phyloP scores from a whole-genome alignment of 208 protist genomes.

The Acanthamoeba lugdunensis region DNA sequence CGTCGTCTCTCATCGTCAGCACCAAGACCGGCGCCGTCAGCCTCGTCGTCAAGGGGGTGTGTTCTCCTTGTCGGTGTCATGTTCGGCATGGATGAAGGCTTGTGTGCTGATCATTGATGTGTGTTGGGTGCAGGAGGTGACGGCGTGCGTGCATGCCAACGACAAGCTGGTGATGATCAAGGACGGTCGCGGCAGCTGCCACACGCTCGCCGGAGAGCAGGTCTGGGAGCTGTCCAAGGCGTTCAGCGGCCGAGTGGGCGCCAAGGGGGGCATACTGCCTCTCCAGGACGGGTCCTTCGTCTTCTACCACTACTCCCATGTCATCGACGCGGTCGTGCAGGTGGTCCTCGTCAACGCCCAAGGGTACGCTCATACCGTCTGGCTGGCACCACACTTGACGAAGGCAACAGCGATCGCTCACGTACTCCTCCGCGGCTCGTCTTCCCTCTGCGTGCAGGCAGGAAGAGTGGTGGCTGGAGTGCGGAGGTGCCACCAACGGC shows the following conservation, averaged over 20 bases:
- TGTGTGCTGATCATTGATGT: not conserved
- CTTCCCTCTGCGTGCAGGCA: not conserved
- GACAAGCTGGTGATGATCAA: slow-evolving; percentile 54
- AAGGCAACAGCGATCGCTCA: not conserved
- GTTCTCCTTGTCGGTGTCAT: not conserved
- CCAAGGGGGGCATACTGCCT: not conserved
- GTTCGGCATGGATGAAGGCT: no score
- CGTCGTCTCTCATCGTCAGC: not conserved
- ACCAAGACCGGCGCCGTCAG: not conserved
- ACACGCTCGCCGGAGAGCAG: not conserved
- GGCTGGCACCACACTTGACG: not conserved
- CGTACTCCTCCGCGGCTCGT: no score
- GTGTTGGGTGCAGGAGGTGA: not conserved
- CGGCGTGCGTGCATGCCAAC: slow-evolving; percentile 23
- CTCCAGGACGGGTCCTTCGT: slow-evolving; percentile 37
- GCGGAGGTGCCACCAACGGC: not conserved
- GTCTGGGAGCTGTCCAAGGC: not conserved
- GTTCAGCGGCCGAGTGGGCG: not conserved
- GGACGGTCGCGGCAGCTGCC: slow-evolving; percentile 11
- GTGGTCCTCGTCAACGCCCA: slow-evolving; percentile 28
- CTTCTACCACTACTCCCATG: slow-evolving; percentile 36
- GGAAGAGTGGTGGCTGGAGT: slow-evolving; percentile 44
- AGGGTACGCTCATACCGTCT: not conserved
- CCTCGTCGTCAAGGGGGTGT: not conserved
- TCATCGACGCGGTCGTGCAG: not conserved